Evolutionary conservation across 495 filamentous ascomycete species (phyloP).

Genomic region (Delitschia confertaspora): DNA sequence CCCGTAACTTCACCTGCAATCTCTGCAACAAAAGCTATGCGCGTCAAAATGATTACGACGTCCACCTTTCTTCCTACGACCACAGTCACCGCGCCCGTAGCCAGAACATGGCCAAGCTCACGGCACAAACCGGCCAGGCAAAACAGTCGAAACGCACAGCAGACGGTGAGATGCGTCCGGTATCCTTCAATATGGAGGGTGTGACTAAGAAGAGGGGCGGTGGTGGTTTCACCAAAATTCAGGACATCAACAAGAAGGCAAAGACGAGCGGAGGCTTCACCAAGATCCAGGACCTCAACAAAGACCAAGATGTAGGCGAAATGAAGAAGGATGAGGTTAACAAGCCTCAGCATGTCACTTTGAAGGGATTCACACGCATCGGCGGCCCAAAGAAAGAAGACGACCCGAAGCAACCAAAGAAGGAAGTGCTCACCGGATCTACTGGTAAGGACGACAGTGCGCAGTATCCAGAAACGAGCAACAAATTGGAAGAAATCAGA

Average conservation of each 20-base stretch:
- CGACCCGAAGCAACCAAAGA: too few species aligned
- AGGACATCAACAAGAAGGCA: constrained; percentile 9
- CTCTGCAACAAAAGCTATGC: constrained; percentile 61
- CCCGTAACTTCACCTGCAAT: constrained; percentile 81
- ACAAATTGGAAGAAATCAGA: too few species aligned
- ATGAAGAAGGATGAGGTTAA: too few species aligned
- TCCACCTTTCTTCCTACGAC: constrained; percentile 61
- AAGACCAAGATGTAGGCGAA: too few species aligned
- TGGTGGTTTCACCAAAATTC: constrained; percentile 47
- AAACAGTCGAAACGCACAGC: constrained; percentile 45
- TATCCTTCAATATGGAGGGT: constrained; percentile 43
- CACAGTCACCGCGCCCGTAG: constrained; percentile 60
- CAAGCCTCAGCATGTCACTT: too few species aligned
- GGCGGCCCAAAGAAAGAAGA: too few species aligned
- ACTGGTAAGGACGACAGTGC: too few species aligned
- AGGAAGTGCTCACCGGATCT: too few species aligned
- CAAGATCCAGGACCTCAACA: too few species aligned
- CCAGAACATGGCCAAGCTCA: constrained; percentile 60
- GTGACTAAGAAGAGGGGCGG: constrained; percentile 33
- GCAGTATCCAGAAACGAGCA: too few species aligned
- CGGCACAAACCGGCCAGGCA: constrained; percentile 51
- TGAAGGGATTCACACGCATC: too few species aligned
- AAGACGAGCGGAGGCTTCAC: constrained; percentile 22
- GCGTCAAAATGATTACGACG: constrained; percentile 62
- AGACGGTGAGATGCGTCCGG: constrained; percentile 58